These are phyloP conservation scores for Thinopyrum elongatum DNA, from an alignment of 176 grass and related monocot species.

Conservation along the genomic window DNA sequence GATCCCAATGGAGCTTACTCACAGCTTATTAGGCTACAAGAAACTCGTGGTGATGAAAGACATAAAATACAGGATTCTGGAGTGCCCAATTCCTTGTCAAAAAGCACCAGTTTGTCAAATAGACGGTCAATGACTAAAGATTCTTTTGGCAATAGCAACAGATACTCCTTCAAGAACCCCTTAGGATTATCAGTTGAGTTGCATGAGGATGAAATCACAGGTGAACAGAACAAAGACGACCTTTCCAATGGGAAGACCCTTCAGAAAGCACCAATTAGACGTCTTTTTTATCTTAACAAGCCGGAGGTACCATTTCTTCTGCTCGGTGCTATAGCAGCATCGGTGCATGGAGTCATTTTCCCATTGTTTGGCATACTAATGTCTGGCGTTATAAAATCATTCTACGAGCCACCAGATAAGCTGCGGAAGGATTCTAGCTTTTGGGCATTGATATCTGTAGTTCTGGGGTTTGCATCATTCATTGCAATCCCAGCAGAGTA, in stretches of 20 bases:
- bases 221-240: conserved; percentile 18
- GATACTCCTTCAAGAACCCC: conserved; percentile 36
- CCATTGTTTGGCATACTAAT: conserved; percentile 60
- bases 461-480: conserved; percentile 37
- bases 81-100: conserved; percentile 28
- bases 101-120: conserved; percentile 28
- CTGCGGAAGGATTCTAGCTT: conserved; percentile 57
- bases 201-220: conserved; percentile 14
- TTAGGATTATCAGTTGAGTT: conserved; percentile 29
- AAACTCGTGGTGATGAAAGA: conserved; percentile 33
- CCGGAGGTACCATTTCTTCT: conserved; percentile 60
- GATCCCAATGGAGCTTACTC: conserved; percentile 67
- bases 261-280: conserved; percentile 43
- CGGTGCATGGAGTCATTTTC: conserved; percentile 59
- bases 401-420: conserved; percentile 55
- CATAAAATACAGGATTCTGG: background rate
- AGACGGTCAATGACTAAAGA: conserved; percentile 36
- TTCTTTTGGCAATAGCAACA: conserved; percentile 36
- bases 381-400: conserved; percentile 51
- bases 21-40: conserved; percentile 63
- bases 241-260: background rate
- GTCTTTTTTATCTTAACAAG: conserved; percentile 58
- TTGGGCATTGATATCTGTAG: conserved; percentile 57
- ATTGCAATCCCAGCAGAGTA: conserved; percentile 44
- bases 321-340: conserved; percentile 60